Base-by-base conservation (phyloP, 2,329 filamentous ascomycete genomes). In the Scytalidium sp. region DNA sequence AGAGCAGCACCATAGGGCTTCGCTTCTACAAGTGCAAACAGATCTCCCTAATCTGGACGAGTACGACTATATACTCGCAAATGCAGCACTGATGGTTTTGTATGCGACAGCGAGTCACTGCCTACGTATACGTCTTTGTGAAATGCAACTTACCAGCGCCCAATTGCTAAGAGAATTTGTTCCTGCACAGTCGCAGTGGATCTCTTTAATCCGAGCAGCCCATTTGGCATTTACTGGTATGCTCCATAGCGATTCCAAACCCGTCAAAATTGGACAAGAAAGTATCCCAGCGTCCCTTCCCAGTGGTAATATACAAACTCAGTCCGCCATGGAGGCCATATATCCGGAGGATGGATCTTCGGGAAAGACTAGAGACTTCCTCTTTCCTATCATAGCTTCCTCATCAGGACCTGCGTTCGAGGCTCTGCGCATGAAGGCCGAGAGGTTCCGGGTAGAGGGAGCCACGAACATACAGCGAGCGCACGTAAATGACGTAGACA, bases 41-140 rank as follows among this genome's bases (percentile, higher is more conserved):
- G 58, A 63, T 0, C 64, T 73, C 25, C 56, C 57, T 3, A 56
- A 60, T 2, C 50, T 57, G 3, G 58, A 64, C 11, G 57, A 62
- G 1, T 72, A 70, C 44, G 66, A 70, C 45, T 50, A 60, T 45
- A 52, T 70, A 1, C 60, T 71, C 7, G 66, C 68, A 9, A 71
- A 72, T 45, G 69, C 70, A 0, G 65, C 70, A 1, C 52, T 74
- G 9, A 74, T 74, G 71, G 69, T 69, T 3, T 60, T 74, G 20
- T 73, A 72, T 17, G 68, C 63, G 0, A 69, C 66, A 0, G 68
- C 64, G 0, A 72, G 63, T 32, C 70, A 74, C 32, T 61, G 56
- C 11, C 56, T 68, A 8, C 65, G 70, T 1, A 67, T 73, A 2
- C 60, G 61, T 19, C 53, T 73, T 3, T 56, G 63, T 0, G 56